Conservation (phyloP, 1,139 yeast genomes). For the Yamadazyma triangularis region DNA sequence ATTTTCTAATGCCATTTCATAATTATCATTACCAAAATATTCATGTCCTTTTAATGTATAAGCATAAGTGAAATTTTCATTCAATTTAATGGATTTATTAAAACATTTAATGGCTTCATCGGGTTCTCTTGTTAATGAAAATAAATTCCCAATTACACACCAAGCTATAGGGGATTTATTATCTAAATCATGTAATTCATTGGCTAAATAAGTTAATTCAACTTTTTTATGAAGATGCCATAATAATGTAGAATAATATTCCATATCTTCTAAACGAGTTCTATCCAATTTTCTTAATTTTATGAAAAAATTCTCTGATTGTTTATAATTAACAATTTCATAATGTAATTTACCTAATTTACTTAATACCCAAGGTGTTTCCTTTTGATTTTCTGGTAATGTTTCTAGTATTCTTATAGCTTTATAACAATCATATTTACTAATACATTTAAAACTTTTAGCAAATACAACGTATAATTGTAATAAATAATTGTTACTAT, state of each 20-base stretch:
- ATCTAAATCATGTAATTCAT: conserved; percentile 69
- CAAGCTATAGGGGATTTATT: conserved; percentile 76
- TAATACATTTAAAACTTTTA: conserved; percentile 58
- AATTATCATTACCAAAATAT: conserved; percentile 80
- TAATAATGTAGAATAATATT: conserved; percentile 78
- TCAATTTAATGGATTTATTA: conserved; percentile 67
- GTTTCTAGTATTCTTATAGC: conserved; percentile 68
- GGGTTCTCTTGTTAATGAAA: conserved; percentile 78
- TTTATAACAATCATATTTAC: conserved; percentile 71
- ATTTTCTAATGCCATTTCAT: conserved; percentile 82
- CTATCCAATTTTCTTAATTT: conserved; percentile 66
- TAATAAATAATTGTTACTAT: conserved; percentile 42
- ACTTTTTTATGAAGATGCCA: conserved; percentile 90
- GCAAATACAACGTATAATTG: conserved; percentile 60
- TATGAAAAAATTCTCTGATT: conserved; percentile 61
- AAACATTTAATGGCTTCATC: conserved; percentile 90
- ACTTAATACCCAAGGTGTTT: conserved; percentile 84
- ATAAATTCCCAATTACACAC: conserved; percentile 89
- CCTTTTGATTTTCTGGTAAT: conserved; percentile 58
- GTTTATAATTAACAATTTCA: conserved; percentile 82
- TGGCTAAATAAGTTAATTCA: conserved; percentile 77
- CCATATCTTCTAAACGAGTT: conserved; percentile 87
- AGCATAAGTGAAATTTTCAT: conserved; percentile 79
- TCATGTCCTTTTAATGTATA: conserved; percentile 95
- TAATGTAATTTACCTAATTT: conserved; percentile 78